Evolutionary conservation across 805 yeast genomes (phyloP), one percentile per base, ranked within the genome.

Genomic region (Cyberlindnera mississippiensis): DNA sequence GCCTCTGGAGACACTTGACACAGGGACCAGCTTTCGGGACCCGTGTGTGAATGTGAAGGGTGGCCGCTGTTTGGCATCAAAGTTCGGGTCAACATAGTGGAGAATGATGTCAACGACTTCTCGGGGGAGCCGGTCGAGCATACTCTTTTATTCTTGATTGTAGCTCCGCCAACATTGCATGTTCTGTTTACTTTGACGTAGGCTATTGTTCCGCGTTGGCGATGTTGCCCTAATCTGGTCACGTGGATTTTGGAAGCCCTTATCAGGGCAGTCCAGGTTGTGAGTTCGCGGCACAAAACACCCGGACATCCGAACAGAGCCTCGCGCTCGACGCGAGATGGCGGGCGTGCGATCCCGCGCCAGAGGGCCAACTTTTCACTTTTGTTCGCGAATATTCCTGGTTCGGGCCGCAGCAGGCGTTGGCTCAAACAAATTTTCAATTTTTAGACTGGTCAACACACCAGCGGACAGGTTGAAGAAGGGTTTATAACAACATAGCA

Each of bases 391-490:
- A 39, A 44, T 37, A 13, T 26, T 16, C 28, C 33, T 28, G 50
- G 50, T 43, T 27, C 28, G 45, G 44, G 35, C 26, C 46, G 35
- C 48, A 37, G 31, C 33, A 13, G 36, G 22, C 19, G 14, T 26
- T 31, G 36, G 38, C 41, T 34, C 43, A 44, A 47, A 44, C 44
- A 42, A 46, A 47, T 41, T 41, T 42, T 46, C 43, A 46, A 38
- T 26, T 37, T 37, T 42, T 40, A 38, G 36, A 37, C 36, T 38
- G 37, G 20, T 38, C 28, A 47, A 49, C 49, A 49, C 56, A 57
- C 66, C 64, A 63, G n/a, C 8, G 33, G 29, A 27, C 20, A 26
- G 28, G 33, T 29, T 26, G 13, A 30, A 10, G 27, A 24, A 22
- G 12, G 15, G 20, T 38, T 28, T 10, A 43, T 30, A 41, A 38